phyloP scores from a whole-genome alignment of 2,329 filamentous ascomycete genomes.

The Cordyceps cicadae region DNA sequence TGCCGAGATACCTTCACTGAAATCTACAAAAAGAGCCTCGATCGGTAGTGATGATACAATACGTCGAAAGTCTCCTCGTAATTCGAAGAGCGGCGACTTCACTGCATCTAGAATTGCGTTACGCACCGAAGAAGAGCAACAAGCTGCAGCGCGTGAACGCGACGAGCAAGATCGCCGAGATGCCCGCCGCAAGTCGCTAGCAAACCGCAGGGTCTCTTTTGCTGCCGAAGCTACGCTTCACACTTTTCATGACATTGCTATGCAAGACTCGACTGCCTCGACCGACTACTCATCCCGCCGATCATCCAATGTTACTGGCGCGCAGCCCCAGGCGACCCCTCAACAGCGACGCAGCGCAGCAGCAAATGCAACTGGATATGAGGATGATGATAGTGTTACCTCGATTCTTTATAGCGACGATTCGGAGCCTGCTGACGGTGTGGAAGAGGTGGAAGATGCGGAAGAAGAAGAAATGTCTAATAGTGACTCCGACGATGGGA shows the following conservation, averaged over 20 bases:
- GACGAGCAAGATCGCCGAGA: slow-evolving; percentile 72
- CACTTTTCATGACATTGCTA: slow-evolving; percentile 90
- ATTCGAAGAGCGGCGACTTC: slow-evolving; percentile 18
- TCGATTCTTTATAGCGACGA: slow-evolving; percentile 72
- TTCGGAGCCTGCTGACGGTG: slow-evolving; percentile 47
- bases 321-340: neutral
- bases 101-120: slow-evolving; percentile 51
- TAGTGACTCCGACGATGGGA: slow-evolving; percentile 63
- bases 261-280: slow-evolving; percentile 77
- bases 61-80: slow-evolving; percentile 13
- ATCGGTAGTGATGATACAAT: slow-evolving; percentile 1
- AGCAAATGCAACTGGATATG: slow-evolving; percentile 38
- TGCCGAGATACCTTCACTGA: slow-evolving; percentile 58
- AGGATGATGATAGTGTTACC: slow-evolving; percentile 56
- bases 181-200: slow-evolving; percentile 83
- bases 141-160: slow-evolving; percentile 59
- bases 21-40: slow-evolving; percentile 23
- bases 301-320: slow-evolving; percentile 49
- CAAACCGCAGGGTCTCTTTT: slow-evolving; percentile 90
- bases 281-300: slow-evolving; percentile 63
- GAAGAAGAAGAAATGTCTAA: slow-evolving; percentile 31
- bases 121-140: slow-evolving; percentile 62
- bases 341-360: slow-evolving; percentile 2
- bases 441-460: slow-evolving; percentile 48
- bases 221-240: slow-evolving; percentile 94